These are phyloP conservation scores for Aureobasidium uvarum DNA, from an alignment of 2,329 filamentous ascomycete species.

Conservation along the genomic window DNA sequence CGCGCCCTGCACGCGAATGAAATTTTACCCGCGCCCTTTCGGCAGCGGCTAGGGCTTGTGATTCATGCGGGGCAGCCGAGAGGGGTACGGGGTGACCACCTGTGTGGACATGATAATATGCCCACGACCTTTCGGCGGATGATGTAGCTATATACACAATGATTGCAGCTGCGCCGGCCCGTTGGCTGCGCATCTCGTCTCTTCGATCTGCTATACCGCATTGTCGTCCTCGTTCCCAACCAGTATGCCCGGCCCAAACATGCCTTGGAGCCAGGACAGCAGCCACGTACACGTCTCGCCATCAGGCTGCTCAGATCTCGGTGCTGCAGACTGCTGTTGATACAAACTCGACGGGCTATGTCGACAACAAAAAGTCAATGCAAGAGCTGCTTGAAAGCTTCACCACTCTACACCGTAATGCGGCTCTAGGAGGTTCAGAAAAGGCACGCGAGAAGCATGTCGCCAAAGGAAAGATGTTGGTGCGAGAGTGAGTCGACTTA, in stretches of 20 bases:
- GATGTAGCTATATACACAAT: slow-evolving; percentile 18
- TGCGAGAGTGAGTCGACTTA: slow-evolving; percentile 60
- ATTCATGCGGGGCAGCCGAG: slow-evolving; percentile 21
- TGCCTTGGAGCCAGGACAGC: slow-evolving; percentile 17
- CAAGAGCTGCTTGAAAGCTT: slow-evolving; percentile 67
- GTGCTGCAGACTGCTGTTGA: slow-evolving; percentile 75
- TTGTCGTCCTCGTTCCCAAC: neutral
- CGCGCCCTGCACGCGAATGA: slow-evolving; percentile 18
- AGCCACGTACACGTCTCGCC: slow-evolving; percentile 74
- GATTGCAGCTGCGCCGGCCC: slow-evolving; percentile 10
- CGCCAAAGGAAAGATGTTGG: slow-evolving; percentile 88
- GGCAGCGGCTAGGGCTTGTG: slow-evolving; percentile 13
- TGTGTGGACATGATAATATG: slow-evolving; percentile 17
- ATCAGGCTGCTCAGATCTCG: slow-evolving; percentile 81
- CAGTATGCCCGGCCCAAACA: slow-evolving; percentile 2
- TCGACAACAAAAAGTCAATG: slow-evolving; percentile 79
- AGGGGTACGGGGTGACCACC: slow-evolving; percentile 19
- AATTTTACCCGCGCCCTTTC: neutral
- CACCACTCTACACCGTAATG: slow-evolving; percentile 64
- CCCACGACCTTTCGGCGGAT: neutral
- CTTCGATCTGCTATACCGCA: neutral
- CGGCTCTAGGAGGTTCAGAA: slow-evolving; percentile 65
- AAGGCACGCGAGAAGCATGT: slow-evolving; percentile 88
- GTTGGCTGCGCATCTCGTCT: slow-evolving; percentile 2
- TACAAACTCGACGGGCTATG: slow-evolving; percentile 71